Evolutionary conservation across 352 stramenopile genomes (phyloP).

Genomic region (Globisporangium viniferum): DNA sequence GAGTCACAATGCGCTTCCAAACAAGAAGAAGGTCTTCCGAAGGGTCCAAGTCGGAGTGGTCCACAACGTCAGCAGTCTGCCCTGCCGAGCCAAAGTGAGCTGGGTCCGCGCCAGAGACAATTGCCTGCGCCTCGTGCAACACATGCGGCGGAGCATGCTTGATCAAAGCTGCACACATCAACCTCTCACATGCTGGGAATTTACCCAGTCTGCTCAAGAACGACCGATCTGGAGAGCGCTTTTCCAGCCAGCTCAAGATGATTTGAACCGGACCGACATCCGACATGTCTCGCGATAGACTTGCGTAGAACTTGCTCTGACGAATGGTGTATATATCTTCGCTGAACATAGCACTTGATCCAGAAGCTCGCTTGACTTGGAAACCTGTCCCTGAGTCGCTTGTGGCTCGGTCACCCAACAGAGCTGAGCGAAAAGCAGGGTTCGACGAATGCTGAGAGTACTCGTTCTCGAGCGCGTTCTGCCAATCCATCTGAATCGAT

Average conservation of each 20-base stretch:
- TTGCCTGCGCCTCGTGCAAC: slow-evolving; percentile 73
- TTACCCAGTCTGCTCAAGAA: slow-evolving; percentile 74
- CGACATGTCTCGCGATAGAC: slow-evolving; percentile 59
- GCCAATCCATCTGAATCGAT: slow-evolving; percentile 7
- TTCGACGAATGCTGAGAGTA: slow-evolving; percentile 15
- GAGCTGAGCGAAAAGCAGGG: slow-evolving; percentile 2
- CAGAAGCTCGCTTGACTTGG: slow-evolving; percentile 1
- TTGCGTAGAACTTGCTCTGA: slow-evolving; percentile 50
- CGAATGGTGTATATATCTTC: slow-evolving; percentile 24
- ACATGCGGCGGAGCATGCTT: slow-evolving; percentile 78
- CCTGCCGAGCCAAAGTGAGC: background rate
- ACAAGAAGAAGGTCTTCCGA: slow-evolving; percentile 70
- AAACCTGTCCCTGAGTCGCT: background rate
- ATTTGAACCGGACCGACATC: slow-evolving; percentile 50
- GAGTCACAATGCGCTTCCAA: slow-evolving; percentile 77
- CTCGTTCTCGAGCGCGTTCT: slow-evolving; percentile 12
- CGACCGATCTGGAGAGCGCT: slow-evolving; percentile 64
- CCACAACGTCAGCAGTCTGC: slow-evolving; percentile 21
- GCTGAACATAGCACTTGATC: background rate
- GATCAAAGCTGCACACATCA: slow-evolving; percentile 70
- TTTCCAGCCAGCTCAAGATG: slow-evolving; percentile 76
- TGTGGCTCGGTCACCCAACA: slow-evolving; percentile 1
- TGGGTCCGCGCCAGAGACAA: slow-evolving; percentile 45
- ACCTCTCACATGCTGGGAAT: slow-evolving; percentile 68
- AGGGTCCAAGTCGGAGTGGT: slow-evolving; percentile 55